phyloP scores from a whole-genome alignment of 2,329 filamentous ascomycete species.

The Pyricularia grisea region DNA sequence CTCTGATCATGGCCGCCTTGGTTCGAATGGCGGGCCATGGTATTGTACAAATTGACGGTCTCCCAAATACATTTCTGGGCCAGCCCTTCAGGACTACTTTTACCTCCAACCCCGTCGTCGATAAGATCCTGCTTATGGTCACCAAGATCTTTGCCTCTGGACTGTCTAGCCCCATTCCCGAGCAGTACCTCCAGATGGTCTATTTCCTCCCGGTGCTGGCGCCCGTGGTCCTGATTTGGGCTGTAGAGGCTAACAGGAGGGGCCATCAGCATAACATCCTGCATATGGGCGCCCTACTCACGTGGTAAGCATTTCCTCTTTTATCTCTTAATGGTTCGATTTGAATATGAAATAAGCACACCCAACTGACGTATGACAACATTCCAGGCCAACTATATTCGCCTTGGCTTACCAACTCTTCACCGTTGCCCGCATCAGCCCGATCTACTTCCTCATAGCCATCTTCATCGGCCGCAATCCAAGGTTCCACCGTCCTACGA shows the following conservation, averaged over 20 bases:
- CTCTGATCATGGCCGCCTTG: not conserved
- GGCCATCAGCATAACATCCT: constrained; percentile 3
- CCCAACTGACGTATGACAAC: not conserved
- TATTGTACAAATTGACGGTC: not conserved
- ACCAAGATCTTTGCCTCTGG: not conserved
- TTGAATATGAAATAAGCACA: not conserved
- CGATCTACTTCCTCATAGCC: constrained; percentile 6
- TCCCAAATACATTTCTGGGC: not conserved
- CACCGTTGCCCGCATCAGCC: constrained; percentile 1
- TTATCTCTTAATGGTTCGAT: not conserved
- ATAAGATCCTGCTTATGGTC: not conserved
- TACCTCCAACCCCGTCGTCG: not conserved
- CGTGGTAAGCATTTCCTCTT: not conserved
- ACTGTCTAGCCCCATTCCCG: not conserved
- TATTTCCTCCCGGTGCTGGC: constrained; percentile 7
- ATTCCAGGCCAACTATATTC: not conserved
- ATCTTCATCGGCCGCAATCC: not conserved
- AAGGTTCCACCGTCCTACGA: constrained; percentile 2
- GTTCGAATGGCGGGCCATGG: not conserved
- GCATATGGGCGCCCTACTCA: not conserved
- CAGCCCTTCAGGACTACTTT: not conserved
- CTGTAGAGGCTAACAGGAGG: constrained; percentile 8
- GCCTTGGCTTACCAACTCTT: not conserved
- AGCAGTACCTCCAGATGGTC: constrained; percentile 5
- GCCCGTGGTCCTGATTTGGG: constrained; percentile 8